Base-by-base conservation (phyloP, 345 rosid species). In the Turritis glabra region DNA sequence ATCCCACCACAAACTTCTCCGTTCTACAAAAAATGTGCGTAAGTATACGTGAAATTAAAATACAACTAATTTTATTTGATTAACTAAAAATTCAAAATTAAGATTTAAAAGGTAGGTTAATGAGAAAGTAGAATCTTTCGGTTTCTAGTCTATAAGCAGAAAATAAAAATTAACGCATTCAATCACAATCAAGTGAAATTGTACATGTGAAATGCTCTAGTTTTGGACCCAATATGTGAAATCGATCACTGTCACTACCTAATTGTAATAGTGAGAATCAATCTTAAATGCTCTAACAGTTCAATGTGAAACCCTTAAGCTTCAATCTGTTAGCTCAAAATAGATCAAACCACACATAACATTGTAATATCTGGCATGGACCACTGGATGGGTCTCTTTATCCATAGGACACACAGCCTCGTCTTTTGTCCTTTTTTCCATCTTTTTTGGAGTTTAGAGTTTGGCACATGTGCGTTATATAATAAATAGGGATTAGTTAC, bases 261-360 rank as follows among this genome's bases (percentile, higher is more conserved):
- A 73, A 51, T 18, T 62, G 54, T 21, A 52, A 43, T 23, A 55
- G n/a, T 26, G 59, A 74, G 30, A 55, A 55, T 17, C 3, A 60
- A 23, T n/a, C 14, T 15, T 23, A 56, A 33, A 65, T 25, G 59
- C 18, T 74, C 59, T 18, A 25, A 66, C 52, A 74, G 30, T 74
- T 74, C 26, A 74, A 19, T 66, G 52, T 65, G 78, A 74, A 74
- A 66, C 71, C 71, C 51, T 65, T 64, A 32, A 13, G 64, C 48
- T 46, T 67, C 60, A 40, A 37, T 57, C 43, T 14, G 18, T 26
- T 53, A 66, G 32, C 60, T 43, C 33, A 74, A 47, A 29, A 29
- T 74, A 57, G 54, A 74, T 43, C 38, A 25, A 11, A 18, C 64
- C 17, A 64, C 19, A 14, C 50, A 27, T 73, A 74, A 25, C 72